These are phyloP conservation scores for Carex cristatella DNA, from an alignment of 176 grass and related monocot species.

Conservation along the genomic window DNA sequence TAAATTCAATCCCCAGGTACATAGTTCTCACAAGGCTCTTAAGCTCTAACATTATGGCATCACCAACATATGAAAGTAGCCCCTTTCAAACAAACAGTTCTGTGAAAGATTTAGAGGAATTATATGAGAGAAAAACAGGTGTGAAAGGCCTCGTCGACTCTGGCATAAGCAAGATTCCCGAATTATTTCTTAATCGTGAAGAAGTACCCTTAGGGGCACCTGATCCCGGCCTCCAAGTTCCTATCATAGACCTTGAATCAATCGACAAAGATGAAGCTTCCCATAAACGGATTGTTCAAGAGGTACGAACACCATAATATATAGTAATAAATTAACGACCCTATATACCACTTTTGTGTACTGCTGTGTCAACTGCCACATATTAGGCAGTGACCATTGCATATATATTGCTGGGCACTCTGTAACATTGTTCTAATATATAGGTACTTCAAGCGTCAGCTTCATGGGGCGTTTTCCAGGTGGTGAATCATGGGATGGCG, in stretches of 20 bases:
- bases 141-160: slow-evolving; percentile 17
- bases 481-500: slow-evolving; percentile 24
- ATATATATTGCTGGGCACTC: neutral
- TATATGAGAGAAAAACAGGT: slow-evolving; percentile 9
- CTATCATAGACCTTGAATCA: slow-evolving; percentile 7
- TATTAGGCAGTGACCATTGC: neutral
- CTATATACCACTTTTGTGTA: too few species aligned
- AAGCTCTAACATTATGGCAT: neutral
- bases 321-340: too few species aligned
- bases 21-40: neutral
- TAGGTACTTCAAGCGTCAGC: neutral
- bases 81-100: neutral
- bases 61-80: neutral
- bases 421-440: neutral
- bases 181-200: neutral
- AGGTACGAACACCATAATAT: neutral
- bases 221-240: neutral
- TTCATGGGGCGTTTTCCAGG: slow-evolving; percentile 22
- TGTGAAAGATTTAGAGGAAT: neutral
- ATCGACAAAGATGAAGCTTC: neutral
- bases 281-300: neutral
- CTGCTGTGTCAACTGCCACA: neutral
- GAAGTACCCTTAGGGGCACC: neutral
- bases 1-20: too few species aligned
- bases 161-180: neutral